Base-by-base conservation (phyloP, 805 yeast species). In the Schwanniomyces polymorphus region DNA sequence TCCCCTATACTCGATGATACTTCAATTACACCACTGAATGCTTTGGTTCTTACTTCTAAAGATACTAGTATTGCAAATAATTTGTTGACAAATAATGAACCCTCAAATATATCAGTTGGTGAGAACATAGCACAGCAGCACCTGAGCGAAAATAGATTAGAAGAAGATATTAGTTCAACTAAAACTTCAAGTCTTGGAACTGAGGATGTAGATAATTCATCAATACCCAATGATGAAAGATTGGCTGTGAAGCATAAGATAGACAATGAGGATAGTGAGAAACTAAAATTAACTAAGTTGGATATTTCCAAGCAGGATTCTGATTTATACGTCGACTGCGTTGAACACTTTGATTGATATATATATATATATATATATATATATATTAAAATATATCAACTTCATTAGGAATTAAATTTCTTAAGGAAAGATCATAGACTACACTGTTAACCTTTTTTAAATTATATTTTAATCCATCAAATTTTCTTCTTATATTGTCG, bases 381-480 rank as follows among this genome's bases (percentile, higher is more conserved):
- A 38, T 38, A 25, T 25, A 18, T 38, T 23, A 42, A 23, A 7
- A 40, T 33, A 31, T 14, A 39, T 47, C 46, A 9, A 54, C 53
- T 27, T 56, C 52, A n/a, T 31, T 38, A 7, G 43, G 28, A 14
- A 55, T 57, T 31, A 57, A 45, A 29, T 48, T 54, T 45, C 61
- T 50, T 27, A 58, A 50, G 5, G 59, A 52, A 18, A 63, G 49
- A 46, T 63, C 66, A 38, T 61, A 61, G 9, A 62, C 65, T 11
- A 64, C 50, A 27, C 55, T 57, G 37, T 63, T 63, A 16, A 63
- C 44, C 45, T 60, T 59, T 46, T 64, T 63, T 37, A 58, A 52
- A 44, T 49, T 59, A 45, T 64, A 64, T 52, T 64, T 64, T 47
- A 64, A 53, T 11, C 64, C 65, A 38, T 64, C 69, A 41, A 49